Evolutionary conservation across 2,329 filamentous ascomycete species (phyloP).

Genomic region (Blastomyces percursus): DNA sequence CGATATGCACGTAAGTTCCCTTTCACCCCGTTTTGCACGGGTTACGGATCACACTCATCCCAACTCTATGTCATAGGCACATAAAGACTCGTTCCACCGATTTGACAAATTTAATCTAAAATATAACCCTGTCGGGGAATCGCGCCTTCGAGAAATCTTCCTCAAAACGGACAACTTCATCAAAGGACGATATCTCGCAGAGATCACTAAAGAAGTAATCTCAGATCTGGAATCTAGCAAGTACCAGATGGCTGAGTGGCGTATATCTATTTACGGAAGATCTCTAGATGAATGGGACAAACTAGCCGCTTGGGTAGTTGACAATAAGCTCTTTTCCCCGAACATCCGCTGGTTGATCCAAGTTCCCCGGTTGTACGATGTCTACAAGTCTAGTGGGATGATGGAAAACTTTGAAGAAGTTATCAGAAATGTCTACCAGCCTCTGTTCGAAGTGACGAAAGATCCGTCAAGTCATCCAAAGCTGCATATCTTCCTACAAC

Average conservation of each 20-base stretch:
- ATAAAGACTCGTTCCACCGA: conserved; percentile 94
- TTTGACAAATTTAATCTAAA: conserved; percentile 99
- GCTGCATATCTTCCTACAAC: conserved; percentile 84
- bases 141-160: conserved; percentile 91
- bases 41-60: background rate
- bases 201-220: conserved; percentile 97
- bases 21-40: background rate
- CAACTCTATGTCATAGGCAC: conserved; percentile 47
- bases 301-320: conserved; percentile 89
- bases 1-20: conserved; percentile 78
- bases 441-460: conserved; percentile 86
- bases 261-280: conserved; percentile 92
- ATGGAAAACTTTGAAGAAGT: conserved; percentile 88
- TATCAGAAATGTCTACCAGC: conserved; percentile 81
- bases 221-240: conserved; percentile 96
- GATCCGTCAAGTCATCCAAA: conserved; percentile 81
- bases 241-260: conserved; percentile 99
- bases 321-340: conserved; percentile 95
- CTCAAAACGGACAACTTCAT: conserved; percentile 98
- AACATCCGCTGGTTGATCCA: conserved; percentile 97
- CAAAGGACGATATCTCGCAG: conserved; percentile 85
- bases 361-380: conserved; percentile 84
- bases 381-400: conserved; percentile 80
- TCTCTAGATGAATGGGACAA: conserved; percentile 95
- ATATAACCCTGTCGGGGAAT: conserved; percentile 96